Base-by-base conservation (phyloP, 495 filamentous ascomycete genomes). In the Aspergillus hancockii region DNA sequence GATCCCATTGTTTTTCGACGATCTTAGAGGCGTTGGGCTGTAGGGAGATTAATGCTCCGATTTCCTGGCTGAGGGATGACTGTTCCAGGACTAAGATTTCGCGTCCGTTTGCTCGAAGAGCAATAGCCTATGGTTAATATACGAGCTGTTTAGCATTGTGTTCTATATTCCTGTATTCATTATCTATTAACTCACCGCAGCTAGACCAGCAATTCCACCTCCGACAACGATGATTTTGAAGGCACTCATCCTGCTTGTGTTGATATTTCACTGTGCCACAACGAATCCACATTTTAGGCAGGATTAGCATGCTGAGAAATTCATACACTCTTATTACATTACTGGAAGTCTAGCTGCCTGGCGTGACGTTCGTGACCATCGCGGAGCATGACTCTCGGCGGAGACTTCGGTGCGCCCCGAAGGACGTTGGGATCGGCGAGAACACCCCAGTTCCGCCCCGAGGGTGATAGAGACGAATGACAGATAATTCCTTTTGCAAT, bases 21-120 rank as follows among this genome's bases (percentile, higher is more conserved):
- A 74, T 70, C n/a, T 60, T 66, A 0, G 66, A 67, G 7, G 66
- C 69, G 47, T 74, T 74, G 4, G 69, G 71, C 13, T 58, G 55
- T 2, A 63, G 51, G 8, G 55, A 59, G 13, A 63, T 63, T 7
- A 36, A 49, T 3, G 56, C 61, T 0, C 61, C 61, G 30, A 63
- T 59, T 38, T 63, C 61, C 31, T 34, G 25, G 16, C 38, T 52
- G 3, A 52, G 30, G 13, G 51, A 3, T 0, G 56, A 63, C 41
- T 59, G 51, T 46, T 63, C 61, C 0, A 59, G 45, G 10, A 63
- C 46, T 9, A 31, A 41, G 4, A 63, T 56, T n/a, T 55, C 23
- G 2, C 56, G 52, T 1, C 53, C n/a, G 9, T 53, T 32, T 4
- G 34, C 12, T 3, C 62, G 54, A 10, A 64, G 62, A 9, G 62